These are phyloP conservation scores for Nymphaea thermarum DNA, from an alignment of 164 flowering plant genomes.

Conservation along the genomic window DNA sequence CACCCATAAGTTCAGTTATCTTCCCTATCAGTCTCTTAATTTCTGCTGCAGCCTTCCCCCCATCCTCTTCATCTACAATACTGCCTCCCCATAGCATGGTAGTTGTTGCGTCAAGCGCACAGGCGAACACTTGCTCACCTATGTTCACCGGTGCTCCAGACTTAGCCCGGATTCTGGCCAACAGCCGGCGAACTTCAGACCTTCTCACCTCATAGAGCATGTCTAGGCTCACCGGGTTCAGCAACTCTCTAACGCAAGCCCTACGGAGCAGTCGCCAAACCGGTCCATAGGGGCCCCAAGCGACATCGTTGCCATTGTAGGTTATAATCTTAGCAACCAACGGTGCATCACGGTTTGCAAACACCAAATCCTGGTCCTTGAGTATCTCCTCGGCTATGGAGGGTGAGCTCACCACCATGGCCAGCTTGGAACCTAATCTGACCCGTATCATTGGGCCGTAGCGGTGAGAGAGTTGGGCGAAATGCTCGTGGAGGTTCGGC, in stretches of 20 bases:
- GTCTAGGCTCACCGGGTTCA: conserved; percentile 21
- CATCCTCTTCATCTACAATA: conserved; percentile 18
- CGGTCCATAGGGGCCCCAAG: conserved; percentile 27
- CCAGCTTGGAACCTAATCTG: conserved; percentile 24
- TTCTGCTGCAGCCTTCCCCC: conserved; percentile 15
- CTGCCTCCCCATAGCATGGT: conserved; percentile 49
- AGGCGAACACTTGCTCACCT: conserved; percentile 34
- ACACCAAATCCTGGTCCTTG: conserved; percentile 29
- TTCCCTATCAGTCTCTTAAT: conserved; percentile 24
- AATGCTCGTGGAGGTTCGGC: no score
- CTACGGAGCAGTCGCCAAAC: conserved; percentile 36
- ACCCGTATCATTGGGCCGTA: conserved; percentile 15
- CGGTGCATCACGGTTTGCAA: conserved; percentile 39
- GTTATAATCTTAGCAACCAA: conserved; percentile 11
- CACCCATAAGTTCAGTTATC: conserved; percentile 22
- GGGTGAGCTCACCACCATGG: conserved; percentile 29
- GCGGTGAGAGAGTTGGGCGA: conserved; percentile 5
- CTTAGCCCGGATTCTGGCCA: conserved; percentile 9
- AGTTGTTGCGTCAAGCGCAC: conserved; percentile 25
- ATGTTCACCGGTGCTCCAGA: conserved; percentile 25
- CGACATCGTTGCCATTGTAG: conserved; percentile 33
- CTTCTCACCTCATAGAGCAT: conserved; percentile 23
- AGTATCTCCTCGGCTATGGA: conserved; percentile 23
- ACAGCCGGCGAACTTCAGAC: conserved; percentile 17
- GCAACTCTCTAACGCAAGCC: conserved; percentile 29